These are phyloP conservation scores for Pyracantha coccinea DNA, from an alignment of 331 rosid species.

Conservation along the genomic window DNA sequence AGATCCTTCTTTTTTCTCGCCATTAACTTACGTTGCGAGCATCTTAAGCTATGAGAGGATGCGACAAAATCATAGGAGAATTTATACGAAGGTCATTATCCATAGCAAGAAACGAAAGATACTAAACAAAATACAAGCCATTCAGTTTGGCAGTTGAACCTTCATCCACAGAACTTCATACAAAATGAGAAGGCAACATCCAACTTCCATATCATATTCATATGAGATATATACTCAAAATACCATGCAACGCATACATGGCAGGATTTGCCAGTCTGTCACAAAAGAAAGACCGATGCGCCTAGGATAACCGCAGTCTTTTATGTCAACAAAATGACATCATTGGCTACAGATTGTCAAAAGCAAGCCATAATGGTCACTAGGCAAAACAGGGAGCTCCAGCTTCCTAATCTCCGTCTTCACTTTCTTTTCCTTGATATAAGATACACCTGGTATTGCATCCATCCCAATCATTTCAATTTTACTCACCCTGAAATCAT, in stretches of 20 bases:
- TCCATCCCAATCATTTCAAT: slow-evolving; percentile 85
- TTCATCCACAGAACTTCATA: not conserved
- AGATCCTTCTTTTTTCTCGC: too few relatives aligned
- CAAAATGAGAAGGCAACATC: slow-evolving; percentile 10
- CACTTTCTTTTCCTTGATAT: slow-evolving; percentile 72
- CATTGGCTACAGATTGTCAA: slow-evolving; percentile 48
- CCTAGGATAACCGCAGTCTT: not conserved
- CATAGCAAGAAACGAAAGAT: not conserved
- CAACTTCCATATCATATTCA: slow-evolving; percentile 10
- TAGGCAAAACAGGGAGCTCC: slow-evolving; percentile 87
- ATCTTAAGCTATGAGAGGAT: not conserved
- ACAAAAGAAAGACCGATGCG: not conserved
- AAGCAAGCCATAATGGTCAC: slow-evolving; percentile 89
- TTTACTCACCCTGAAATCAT: slow-evolving; percentile 44
- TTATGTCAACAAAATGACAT: not conserved
- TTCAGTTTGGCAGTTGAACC: slow-evolving; percentile 1
- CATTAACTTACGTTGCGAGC: not conserved
- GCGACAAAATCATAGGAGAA: not conserved
- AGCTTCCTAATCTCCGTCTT: slow-evolving; percentile 49
- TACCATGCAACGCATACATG: slow-evolving; percentile 27
- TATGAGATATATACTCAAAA: slow-evolving; percentile 32
- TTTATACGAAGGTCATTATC: not conserved
- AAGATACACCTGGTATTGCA: slow-evolving; percentile 46
- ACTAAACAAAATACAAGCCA: not conserved
- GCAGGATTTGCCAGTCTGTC: slow-evolving; percentile 6